Evolutionary conservation across 2,329 filamentous ascomycete species (phyloP).

Genomic region (Chaetomium sp.): DNA sequence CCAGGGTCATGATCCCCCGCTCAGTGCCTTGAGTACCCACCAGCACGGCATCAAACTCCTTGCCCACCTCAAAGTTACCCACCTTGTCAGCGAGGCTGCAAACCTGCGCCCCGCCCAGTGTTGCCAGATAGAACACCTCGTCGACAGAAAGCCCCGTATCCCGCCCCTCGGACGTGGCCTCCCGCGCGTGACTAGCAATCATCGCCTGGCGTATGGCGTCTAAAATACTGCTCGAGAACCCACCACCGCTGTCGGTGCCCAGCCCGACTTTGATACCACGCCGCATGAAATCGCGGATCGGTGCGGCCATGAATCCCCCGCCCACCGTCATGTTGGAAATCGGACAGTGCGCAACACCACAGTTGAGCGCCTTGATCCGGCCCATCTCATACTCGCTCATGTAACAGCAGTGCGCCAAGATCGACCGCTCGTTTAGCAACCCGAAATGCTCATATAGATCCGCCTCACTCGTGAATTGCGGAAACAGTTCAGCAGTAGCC

Average conservation of each 20-base stretch:
- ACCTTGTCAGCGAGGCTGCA: constrained; percentile 47
- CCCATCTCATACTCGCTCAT: constrained; percentile 51
- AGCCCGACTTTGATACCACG: constrained; percentile 58
- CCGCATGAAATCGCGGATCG: constrained; percentile 50
- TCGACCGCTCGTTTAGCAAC: constrained; percentile 48
- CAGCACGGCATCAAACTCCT: constrained; percentile 55
- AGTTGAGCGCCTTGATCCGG: constrained; percentile 40
- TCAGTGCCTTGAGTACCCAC: constrained; percentile 34
- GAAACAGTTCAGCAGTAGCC: constrained; percentile 50
- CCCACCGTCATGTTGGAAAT: constrained; percentile 58
- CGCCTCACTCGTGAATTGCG: constrained; percentile 48
- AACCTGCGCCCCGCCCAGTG: constrained; percentile 54
- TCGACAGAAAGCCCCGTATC: constrained; percentile 42
- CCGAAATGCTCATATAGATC: constrained; percentile 53
- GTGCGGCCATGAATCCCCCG: constrained; percentile 56
- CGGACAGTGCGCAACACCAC: constrained; percentile 59
- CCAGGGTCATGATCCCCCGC: constrained; percentile 44
- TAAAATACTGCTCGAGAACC: constrained; percentile 54
- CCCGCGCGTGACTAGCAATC: constrained; percentile 45
- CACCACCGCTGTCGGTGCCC: constrained; percentile 59
- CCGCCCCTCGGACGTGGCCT: constrained; percentile 33
- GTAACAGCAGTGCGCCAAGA: constrained; percentile 62
- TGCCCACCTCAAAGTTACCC: constrained; percentile 52
- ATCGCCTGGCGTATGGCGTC: constrained; percentile 53
- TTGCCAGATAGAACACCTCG: constrained; percentile 55